A percentile compares a stretch with the other conserved stretches of the same genome.
phyloP scores from a whole-genome alignment of 1,139 yeast genomes.

The Geotrichum siamense region DNA sequence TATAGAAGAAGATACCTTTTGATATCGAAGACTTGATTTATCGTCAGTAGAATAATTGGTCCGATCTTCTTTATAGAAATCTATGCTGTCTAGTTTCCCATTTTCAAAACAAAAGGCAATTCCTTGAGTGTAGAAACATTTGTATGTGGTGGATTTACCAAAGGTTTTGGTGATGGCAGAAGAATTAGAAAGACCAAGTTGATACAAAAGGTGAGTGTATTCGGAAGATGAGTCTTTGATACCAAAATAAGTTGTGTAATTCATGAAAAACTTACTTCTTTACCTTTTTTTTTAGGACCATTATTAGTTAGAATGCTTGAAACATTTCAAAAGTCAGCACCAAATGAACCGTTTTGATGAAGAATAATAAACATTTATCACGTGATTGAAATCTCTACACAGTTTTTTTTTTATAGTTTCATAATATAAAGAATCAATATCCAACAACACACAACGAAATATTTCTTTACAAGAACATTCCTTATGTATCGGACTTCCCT shows the following conservation, averaged over 20 bases:
- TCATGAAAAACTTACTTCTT: too few species aligned
- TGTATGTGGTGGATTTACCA: conserved; percentile 19
- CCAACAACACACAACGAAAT: too few species aligned
- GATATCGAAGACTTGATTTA: conserved; percentile 3
- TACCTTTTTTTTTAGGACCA: too few species aligned
- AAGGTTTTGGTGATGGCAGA: conserved; percentile 1
- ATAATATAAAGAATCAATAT: too few species aligned
- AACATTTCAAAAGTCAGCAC: too few species aligned
- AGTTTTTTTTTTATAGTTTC: too few species aligned
- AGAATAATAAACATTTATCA: too few species aligned
- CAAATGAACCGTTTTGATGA: too few species aligned
- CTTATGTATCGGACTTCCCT: too few species aligned
- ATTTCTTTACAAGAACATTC: too few species aligned
- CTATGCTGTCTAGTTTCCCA: conserved; percentile 23
- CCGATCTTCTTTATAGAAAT: conserved; percentile 23
- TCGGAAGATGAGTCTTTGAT: not conserved
- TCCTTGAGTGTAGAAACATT: conserved; percentile 25
- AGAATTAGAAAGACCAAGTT: not conserved
- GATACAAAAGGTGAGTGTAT: not conserved
- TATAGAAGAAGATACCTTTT: conserved; percentile 15
- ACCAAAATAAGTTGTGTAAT: conserved; percentile 6
- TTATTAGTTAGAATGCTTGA: too few species aligned
- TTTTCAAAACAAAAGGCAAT: conserved; percentile 22
- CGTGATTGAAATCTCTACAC: too few species aligned
- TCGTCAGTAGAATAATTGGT: not conserved